A percentile compares a stretch with the other conserved stretches of the same genome.
Conservation (phyloP, 2,329 filamentous ascomycete genomes). For the Penicillium sp. region DNA sequence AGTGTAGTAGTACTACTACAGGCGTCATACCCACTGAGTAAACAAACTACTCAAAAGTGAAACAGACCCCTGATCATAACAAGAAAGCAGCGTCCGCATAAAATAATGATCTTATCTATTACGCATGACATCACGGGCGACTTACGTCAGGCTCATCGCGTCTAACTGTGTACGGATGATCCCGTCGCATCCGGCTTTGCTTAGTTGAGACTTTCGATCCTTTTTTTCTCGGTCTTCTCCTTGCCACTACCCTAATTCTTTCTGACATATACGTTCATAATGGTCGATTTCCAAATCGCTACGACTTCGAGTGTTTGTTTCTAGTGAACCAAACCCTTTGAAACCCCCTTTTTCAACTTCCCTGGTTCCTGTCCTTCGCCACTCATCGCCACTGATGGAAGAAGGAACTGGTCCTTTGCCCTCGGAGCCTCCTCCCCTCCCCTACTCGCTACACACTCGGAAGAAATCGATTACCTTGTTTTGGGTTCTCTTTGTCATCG, state of each 20-base stretch:
- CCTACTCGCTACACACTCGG: constrained; percentile 51
- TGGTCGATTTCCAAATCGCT: too few relatives aligned
- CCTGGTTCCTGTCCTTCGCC: constrained; percentile 5
- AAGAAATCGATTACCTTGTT: constrained; percentile 54
- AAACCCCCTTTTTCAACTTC: constrained; percentile 3
- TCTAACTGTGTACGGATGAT: not conserved
- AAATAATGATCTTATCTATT: too few relatives aligned
- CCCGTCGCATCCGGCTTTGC: constrained; percentile 21
- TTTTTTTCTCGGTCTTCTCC: constrained; percentile 2
- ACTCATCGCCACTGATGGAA: constrained; percentile 29
- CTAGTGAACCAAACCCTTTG: not conserved
- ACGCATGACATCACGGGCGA: constrained; percentile 23
- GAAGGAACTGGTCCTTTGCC: constrained; percentile 24
- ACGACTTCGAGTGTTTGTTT: too few relatives aligned
- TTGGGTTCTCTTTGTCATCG: constrained; percentile 55
- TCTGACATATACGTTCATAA: too few relatives aligned
- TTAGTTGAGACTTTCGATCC: constrained; percentile 1
- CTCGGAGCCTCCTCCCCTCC: constrained; percentile 45
- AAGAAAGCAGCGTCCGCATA: too few relatives aligned
- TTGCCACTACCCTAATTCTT: too few relatives aligned
- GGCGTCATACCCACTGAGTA: too few relatives aligned
- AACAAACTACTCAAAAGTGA: too few relatives aligned
- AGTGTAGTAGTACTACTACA: too few relatives aligned
- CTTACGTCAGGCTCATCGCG: constrained; percentile 24
- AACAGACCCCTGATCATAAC: too few relatives aligned